Base-by-base conservation (phyloP, 768 basidiomycete species). In the Chalciporus chontae region DNA sequence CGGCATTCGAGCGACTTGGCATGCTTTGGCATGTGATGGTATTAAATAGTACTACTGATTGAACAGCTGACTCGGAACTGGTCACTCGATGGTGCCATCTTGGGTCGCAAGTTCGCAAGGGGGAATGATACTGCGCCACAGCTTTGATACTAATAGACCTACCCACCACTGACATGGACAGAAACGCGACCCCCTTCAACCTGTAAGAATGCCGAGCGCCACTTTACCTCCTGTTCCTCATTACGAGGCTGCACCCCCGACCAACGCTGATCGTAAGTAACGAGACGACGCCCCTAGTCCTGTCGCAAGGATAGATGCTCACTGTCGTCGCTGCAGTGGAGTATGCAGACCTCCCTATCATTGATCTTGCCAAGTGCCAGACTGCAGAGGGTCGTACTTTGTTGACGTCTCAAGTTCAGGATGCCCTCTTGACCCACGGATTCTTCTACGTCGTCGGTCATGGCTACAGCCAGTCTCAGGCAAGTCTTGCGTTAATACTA, bases 321-420 rank as follows among this genome's bases (percentile, higher is more conserved):
- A 69, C 71, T 57, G 71, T 27, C 41, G 15, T 70, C 43, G 69
- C 61, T 48, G 19, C 50, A 76, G 74, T 75, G 60, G 71, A 74
- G 18, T 76, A 68, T 59, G 81, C 77, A 3, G 76, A 80, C 36
- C 71, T 84, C 13, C 69, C 77, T 1, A 68, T 77, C 45, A 73
- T 83, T 45, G 80, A 83, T 53, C 56, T 84, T 14, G 68, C 78
- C 9, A 66, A 69, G 43, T 70, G 68, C 1, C 44, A 52, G 1
- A 77, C 69, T 10, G 54, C 60, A 0, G 71, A 76, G 49, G 74
- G 68, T 5, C 71, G 74, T 9, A 53, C 57, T 0, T 56, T 57
- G 23, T 61, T 83, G 1, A 72, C 73, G 0, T 45, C 57, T 6
- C 69, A 77, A 53, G 69, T 77, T 5, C 67, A 64, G 18, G 69